Base-by-base conservation (phyloP, 2,329 filamentous ascomycete species). In the Diatrype stigma region DNA sequence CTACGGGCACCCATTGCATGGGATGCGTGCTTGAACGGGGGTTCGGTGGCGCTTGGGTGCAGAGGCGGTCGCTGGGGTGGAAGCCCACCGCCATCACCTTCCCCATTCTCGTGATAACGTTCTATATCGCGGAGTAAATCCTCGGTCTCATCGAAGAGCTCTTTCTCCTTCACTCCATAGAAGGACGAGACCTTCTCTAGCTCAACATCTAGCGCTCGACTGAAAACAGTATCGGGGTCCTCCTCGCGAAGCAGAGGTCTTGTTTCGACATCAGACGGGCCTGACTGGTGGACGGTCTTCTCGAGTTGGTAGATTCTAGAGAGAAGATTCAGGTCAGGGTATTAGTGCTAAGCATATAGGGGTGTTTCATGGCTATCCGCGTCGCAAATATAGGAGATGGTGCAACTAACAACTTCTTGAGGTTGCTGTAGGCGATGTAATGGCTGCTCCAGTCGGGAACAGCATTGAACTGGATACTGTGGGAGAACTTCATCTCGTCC, bases 371-470 rank as follows among this genome's bases (percentile, higher is more conserved):
- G n/a, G 21, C 46, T 49, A 50, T 22, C 49, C 38, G 16, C n/a
- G 28, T 21, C 35, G 30, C 21, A 10, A 44, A 48, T n/a, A 45
- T 38, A 21, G 26, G 22, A 30, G 42, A 21, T 40, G 16, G 42
- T 49, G n/a, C 11, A 14, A 78, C 88, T 65, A 70, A 95, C 90
- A 96, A 81, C 78, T 99, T 99, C 79, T 99, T 99, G 62, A 99
- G 81, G 66, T 96, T 97, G 75, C 92, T 96, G 73, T 99, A 99
- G 54, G 92, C 89, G 67, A 99, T 95, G 72, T 99, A 99, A 72
- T 97, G 85, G 64, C 86, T 92, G 76, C 90, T 96, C 94, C 94
- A 99, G 73, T 99, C 94, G n/a, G 94, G 94, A 62, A 99, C 94
- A 57, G 94, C 92, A 76, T 99, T 99, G 76, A 99, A 99, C 78